Evolutionary conservation across 345 rosid genomes (phyloP).

Genomic region (Microcos paniculata): DNA sequence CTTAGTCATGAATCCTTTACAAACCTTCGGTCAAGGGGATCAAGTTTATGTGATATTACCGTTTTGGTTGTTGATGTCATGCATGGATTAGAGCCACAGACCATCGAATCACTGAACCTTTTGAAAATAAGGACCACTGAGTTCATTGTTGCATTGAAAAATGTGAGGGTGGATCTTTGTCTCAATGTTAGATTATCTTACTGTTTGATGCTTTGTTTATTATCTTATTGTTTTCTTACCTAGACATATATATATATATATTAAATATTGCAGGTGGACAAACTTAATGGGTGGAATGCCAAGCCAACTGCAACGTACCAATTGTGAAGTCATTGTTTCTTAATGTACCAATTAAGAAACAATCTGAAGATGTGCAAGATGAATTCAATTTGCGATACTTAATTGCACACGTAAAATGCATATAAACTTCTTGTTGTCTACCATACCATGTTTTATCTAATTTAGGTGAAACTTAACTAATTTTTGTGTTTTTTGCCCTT

Average conservation of each 20-base stretch:
- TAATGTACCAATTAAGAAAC: slow-evolving; percentile 78
- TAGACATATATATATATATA: too few relatives aligned
- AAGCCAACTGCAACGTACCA: slow-evolving; percentile 79
- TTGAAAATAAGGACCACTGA: slow-evolving; percentile 80
- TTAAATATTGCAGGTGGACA: slow-evolving; percentile 74
- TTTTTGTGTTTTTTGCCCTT: background rate
- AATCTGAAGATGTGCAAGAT: slow-evolving; percentile 58
- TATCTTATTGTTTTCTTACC: background rate
- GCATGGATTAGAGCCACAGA: slow-evolving; percentile 92
- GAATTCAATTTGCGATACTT: slow-evolving; percentile 78
- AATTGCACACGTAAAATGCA: slow-evolving; percentile 48
- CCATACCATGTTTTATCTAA: background rate
- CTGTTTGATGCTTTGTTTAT: background rate
- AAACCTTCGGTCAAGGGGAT: slow-evolving; percentile 89
- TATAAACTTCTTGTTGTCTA: background rate
- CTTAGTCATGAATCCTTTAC: slow-evolving; percentile 96
- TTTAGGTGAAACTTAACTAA: background rate
- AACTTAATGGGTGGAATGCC: slow-evolving; percentile 87
- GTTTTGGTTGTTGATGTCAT: slow-evolving; percentile 94
- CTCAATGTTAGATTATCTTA: background rate
- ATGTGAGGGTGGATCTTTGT: slow-evolving; percentile 45
- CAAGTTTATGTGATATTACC: slow-evolving; percentile 94
- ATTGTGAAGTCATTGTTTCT: slow-evolving; percentile 59
- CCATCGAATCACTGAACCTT: slow-evolving; percentile 90
- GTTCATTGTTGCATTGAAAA: slow-evolving; percentile 91